Evolutionary conservation across 306 rosid species (phyloP).

Genomic region (Prinsepia uniflora): DNA sequence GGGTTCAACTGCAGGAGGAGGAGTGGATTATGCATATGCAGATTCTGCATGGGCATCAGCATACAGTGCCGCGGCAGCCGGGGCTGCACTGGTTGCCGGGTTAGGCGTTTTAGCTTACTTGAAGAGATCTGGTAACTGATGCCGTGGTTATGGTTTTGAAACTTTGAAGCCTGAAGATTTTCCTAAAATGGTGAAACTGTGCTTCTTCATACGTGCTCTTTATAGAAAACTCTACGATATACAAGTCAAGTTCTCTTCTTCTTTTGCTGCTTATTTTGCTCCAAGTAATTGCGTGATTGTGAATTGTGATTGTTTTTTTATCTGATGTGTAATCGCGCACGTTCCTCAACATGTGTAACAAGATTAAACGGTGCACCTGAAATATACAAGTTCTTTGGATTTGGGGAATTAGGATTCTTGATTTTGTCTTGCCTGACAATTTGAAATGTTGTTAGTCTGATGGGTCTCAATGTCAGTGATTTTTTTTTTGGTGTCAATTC

Average conservation of each 20-base stretch:
- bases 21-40: constrained; percentile 37
- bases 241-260: constrained; percentile 1
- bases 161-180: background rate
- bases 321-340: background rate
- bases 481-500: no score
- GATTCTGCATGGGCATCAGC: constrained; percentile 63
- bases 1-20: constrained; percentile 31
- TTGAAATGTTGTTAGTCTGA: background rate
- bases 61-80: constrained; percentile 57
- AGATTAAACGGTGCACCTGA: constrained; percentile 1
- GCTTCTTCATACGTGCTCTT: constrained; percentile 1
- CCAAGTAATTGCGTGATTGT: no score
- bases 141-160: background rate
- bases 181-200: background rate
- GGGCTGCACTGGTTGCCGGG: constrained; percentile 67
- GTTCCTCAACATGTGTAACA: constrained; percentile 1
- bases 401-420: background rate
- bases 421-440: background rate
- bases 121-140: constrained; percentile 40
- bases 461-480: no score
- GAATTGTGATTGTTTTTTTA: no score
- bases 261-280: background rate
- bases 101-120: constrained; percentile 55
- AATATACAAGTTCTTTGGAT: constrained; percentile 7
- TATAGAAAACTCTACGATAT: constrained; percentile 2